A percentile compares a stretch with the other conserved stretches of the same genome.
Evolutionary conservation across 371 early-diverging fungal species (phyloP).

Genomic region (Basidiobolus meristosporus): DNA sequence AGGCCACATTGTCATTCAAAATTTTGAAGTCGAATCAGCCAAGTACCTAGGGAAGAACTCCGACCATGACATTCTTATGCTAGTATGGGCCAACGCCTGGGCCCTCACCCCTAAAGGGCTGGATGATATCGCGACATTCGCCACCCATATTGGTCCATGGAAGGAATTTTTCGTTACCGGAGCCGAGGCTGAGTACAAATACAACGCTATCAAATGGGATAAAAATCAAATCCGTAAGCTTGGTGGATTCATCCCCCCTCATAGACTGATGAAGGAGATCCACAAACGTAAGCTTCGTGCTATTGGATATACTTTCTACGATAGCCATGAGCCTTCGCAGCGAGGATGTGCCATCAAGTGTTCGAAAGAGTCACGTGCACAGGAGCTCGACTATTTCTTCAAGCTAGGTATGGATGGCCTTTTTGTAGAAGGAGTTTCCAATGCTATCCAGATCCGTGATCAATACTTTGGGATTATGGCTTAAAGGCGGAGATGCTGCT

Average conservation of each 20-base stretch:
- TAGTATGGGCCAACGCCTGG: constrained; percentile 5
- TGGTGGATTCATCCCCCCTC: constrained; percentile 13
- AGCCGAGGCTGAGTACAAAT: constrained; percentile 7
- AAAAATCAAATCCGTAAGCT: constrained; percentile 6
- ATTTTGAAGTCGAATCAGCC: constrained; percentile 14
- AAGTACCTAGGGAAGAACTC: constrained; percentile 10
- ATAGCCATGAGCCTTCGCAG: constrained; percentile 7
- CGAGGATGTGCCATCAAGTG: not conserved
- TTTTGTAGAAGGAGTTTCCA: constrained; percentile 16
- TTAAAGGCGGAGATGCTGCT: too few species aligned
- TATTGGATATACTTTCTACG: constrained; percentile 17
- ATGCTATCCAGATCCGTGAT: constrained; percentile 7
- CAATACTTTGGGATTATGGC: not conserved
- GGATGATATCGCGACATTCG: constrained; percentile 9
- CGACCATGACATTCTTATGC: constrained; percentile 6
- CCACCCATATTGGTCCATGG: constrained; percentile 11
- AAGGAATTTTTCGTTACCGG: constrained; percentile 14
- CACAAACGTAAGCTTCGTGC: constrained; percentile 10
- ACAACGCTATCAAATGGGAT: constrained; percentile 8
- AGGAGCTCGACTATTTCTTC: constrained; percentile 11
- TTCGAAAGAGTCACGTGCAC: constrained; percentile 2
- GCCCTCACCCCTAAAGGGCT: constrained; percentile 13
- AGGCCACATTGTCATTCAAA: constrained; percentile 12
- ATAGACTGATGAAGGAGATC: constrained; percentile 5
- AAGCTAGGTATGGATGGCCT: constrained; percentile 13